Evolutionary conservation across 2,329 filamentous ascomycete species (phyloP).

Genomic region (Colletotrichum eremochloae): DNA sequence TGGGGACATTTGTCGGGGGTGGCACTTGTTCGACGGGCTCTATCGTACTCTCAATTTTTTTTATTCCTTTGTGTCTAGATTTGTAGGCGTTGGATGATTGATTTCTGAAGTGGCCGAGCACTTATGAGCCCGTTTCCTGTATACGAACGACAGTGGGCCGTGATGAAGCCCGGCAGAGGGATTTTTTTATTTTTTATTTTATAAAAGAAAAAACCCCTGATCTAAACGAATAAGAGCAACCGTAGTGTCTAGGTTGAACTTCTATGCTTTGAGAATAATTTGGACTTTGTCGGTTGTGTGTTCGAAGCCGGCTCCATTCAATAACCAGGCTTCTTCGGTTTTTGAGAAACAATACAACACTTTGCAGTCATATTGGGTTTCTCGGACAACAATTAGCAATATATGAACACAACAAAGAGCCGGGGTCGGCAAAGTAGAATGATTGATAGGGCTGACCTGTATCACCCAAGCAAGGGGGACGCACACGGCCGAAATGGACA

Average conservation of each 20-base stretch:
- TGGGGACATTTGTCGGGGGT: neutral
- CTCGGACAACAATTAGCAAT: neutral
- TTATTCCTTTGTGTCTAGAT: neutral
- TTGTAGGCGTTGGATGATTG: slow-evolving; percentile 14
- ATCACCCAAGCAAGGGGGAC: slow-evolving; percentile 25
- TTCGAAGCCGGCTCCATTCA: neutral
- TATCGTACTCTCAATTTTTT: slow-evolving; percentile 4
- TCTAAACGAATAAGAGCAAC: neutral
- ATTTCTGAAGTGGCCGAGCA: neutral
- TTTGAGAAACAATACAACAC: neutral
- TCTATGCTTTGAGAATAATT: neutral
- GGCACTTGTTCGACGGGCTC: slow-evolving; percentile 6
- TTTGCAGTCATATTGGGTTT: neutral
- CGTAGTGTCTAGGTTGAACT: neutral
- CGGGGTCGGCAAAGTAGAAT: neutral
- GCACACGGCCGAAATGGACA: slow-evolving; percentile 30
- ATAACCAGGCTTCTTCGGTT: no score
- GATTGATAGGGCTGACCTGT: slow-evolving; percentile 35
- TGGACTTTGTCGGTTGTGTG: no score
- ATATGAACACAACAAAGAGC: neutral
- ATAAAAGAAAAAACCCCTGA: neutral
- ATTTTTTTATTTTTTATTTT: neutral
- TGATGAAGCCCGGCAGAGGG: neutral
- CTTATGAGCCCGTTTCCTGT: neutral
- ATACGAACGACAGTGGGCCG: neutral